A percentile compares a stretch with the other conserved stretches of the same genome.
Evolutionary conservation across 768 basidiomycete genomes (phyloP).

Genomic region (Solioccasus polychromus): DNA sequence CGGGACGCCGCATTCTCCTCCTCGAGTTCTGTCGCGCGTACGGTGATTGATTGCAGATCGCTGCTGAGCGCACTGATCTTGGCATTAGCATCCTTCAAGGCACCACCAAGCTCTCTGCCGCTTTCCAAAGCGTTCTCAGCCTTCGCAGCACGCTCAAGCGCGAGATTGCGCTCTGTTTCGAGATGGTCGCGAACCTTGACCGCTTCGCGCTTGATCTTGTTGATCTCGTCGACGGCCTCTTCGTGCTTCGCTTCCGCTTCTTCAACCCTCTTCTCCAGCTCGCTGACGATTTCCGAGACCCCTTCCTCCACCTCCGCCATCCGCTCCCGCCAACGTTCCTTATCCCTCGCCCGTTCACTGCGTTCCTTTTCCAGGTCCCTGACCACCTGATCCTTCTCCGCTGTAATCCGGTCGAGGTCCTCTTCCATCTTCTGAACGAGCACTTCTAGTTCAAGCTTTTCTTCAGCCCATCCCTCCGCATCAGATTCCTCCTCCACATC

Average conservation of each 20-base stretch:
- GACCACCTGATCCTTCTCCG: constrained; percentile 46
- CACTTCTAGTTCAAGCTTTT: constrained; percentile 55
- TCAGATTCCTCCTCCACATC: constrained; percentile 61
- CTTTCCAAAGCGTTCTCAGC: constrained; percentile 63
- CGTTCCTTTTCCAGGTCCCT: constrained; percentile 52
- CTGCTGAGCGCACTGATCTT: constrained; percentile 51
- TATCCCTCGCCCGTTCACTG: constrained; percentile 59
- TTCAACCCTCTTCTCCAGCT: constrained; percentile 55
- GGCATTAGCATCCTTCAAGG: constrained; percentile 63
- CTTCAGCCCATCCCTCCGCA: constrained; percentile 69
- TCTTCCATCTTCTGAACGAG: constrained; percentile 38
- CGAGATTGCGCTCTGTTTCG: constrained; percentile 52
- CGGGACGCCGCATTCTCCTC: constrained; percentile 55
- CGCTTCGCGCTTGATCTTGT: constrained; percentile 40
- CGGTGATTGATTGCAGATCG: constrained; percentile 52
- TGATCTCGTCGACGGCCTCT: constrained; percentile 39
- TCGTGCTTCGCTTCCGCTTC: constrained; percentile 48
- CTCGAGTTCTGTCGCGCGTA: constrained; percentile 59
- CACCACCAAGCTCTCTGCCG: constrained; percentile 66
- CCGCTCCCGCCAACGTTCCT: constrained; percentile 65
- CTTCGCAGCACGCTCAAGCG: constrained; percentile 57
- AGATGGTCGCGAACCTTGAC: constrained; percentile 45
- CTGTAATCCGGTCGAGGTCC: constrained; percentile 38
- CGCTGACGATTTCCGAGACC: constrained; percentile 63
- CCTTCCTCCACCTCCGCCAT: constrained; percentile 72